A percentile compares a stretch with the other conserved stretches of the same genome.
Evolutionary conservation across 345 rosid species (phyloP).

Genomic region (Eucalyptus marginata): DNA sequence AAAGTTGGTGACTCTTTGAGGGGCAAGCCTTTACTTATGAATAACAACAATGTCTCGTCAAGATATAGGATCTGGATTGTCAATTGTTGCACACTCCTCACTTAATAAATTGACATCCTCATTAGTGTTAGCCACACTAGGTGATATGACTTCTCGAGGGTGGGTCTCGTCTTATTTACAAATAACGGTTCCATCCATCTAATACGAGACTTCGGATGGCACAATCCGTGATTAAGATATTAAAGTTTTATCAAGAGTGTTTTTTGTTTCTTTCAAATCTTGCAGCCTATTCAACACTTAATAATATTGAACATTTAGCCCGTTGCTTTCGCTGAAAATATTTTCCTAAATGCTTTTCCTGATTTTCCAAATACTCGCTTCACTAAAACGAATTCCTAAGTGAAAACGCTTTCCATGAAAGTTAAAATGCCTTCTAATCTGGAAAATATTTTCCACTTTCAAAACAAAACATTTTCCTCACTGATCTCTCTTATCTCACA

Average conservation of each 20-base stretch:
- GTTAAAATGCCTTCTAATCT: no score
- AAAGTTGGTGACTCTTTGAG: neutral
- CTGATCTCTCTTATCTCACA: no score
- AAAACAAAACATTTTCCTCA: no score
- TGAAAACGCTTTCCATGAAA: no score
- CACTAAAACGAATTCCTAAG: no score
- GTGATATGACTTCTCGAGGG: neutral
- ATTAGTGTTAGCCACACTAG: neutral
- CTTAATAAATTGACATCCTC: neutral
- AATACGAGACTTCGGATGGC: neutral
- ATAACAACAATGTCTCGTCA: neutral
- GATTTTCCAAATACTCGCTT: no score
- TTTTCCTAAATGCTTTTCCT: no score
- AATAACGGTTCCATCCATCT: neutral
- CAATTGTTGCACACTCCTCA: fast-evolving
- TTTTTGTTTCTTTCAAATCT: no score
- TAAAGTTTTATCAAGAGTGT: no score
- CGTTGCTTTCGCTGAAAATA: no score
- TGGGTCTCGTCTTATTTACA: neutral
- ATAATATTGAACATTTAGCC: no score
- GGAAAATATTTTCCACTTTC: no score
- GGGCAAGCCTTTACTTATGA: neutral
- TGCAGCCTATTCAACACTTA: neutral
- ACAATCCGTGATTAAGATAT: neutral
- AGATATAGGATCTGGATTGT: neutral